Conservation (phyloP, 2,329 filamentous ascomycete species). For the Ophiostoma fasciatum region DNA sequence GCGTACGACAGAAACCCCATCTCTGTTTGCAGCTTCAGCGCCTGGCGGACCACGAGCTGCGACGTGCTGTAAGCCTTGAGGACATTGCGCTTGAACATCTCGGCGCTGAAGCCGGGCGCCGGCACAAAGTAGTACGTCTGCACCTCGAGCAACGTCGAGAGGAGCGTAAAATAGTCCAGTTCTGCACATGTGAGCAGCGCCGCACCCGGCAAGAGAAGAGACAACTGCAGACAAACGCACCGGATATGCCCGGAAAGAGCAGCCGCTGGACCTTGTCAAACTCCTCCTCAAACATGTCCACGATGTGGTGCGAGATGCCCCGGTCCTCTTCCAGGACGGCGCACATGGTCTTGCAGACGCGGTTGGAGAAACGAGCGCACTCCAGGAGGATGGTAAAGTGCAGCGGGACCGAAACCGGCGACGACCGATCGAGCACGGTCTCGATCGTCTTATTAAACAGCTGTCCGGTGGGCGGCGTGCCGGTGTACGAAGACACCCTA, state of each 20-base stretch:
- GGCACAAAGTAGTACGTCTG: slow-evolving; percentile 38
- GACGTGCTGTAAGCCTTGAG: slow-evolving; percentile 34
- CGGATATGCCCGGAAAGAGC: slow-evolving; percentile 30
- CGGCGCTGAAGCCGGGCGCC: slow-evolving; percentile 22
- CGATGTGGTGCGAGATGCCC: slow-evolving; percentile 30
- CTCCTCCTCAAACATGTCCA: slow-evolving; percentile 36
- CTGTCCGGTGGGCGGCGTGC: slow-evolving; percentile 28
- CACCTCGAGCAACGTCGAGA: slow-evolving; percentile 36
- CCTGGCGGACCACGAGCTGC: slow-evolving; percentile 27
- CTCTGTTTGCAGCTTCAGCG: slow-evolving; percentile 27
- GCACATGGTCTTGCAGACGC: slow-evolving; percentile 31
- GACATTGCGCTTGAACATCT: slow-evolving; percentile 28
- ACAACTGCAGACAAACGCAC: slow-evolving; percentile 17
- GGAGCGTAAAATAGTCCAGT: slow-evolving; percentile 31
- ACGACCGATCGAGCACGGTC: slow-evolving; percentile 26
- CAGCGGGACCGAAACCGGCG: slow-evolving; percentile 24
- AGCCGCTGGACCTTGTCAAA: slow-evolving; percentile 32
- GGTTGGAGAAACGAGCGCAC: slow-evolving; percentile 35
- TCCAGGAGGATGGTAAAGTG: slow-evolving; percentile 33
- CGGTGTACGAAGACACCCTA: slow-evolving; percentile 24
- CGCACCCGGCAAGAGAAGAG: background rate
- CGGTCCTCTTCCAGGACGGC: slow-evolving; percentile 31
- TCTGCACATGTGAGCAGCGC: slow-evolving; percentile 19
- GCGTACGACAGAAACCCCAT: slow-evolving; percentile 28
- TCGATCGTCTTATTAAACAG: slow-evolving; percentile 36